Percentiles rank a stretch among this genome's conserved stretches.
phyloP scores from a whole-genome alignment of 352 stramenopile species.

The Phytophthora cactorum region DNA sequence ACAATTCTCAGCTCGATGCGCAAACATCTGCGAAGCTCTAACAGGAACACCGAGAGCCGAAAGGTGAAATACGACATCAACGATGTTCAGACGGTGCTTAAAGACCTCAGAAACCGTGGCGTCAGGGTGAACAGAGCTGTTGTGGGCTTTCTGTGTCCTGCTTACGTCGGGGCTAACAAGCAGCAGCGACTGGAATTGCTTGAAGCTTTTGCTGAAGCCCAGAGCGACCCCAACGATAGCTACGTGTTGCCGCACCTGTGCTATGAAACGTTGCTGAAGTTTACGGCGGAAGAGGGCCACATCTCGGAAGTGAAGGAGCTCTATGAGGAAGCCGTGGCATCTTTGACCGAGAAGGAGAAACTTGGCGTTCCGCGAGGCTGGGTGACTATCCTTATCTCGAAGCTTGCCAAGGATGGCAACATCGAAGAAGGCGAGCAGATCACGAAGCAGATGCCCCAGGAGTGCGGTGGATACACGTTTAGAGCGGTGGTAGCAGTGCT shows the following conservation, averaged over 20 bases:
- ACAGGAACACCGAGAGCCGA: conserved; percentile 26
- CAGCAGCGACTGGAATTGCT: conserved; percentile 63
- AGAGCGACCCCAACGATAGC: conserved; percentile 37
- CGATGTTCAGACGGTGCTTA: conserved; percentile 47
- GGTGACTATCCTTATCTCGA: conserved; percentile 49
- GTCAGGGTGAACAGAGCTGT: conserved; percentile 51
- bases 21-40: conserved; percentile 25
- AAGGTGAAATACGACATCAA: conserved; percentile 46
- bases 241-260: conserved; percentile 54
- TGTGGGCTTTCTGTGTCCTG: conserved; percentile 51
- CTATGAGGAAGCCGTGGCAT: conserved; percentile 56
- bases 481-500: conserved; percentile 51
- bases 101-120: conserved; percentile 46
- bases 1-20: conserved; percentile 59
- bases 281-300: conserved; percentile 42
- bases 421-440: conserved; percentile 49
- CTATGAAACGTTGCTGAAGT: conserved; percentile 54
- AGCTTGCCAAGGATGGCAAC: conserved; percentile 42
- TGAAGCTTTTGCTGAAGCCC: conserved; percentile 52
- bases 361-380: conserved; percentile 52
- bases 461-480: conserved; percentile 52
- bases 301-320: conserved; percentile 45
- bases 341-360: conserved; percentile 32
- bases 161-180: conserved; percentile 53
- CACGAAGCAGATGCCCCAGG: conserved; percentile 44